A percentile compares a stretch with the other conserved stretches of the same genome.
These are phyloP conservation scores for Trametes gibbosa DNA, from an alignment of 768 basidiomycete genomes.

Conservation along the genomic window DNA sequence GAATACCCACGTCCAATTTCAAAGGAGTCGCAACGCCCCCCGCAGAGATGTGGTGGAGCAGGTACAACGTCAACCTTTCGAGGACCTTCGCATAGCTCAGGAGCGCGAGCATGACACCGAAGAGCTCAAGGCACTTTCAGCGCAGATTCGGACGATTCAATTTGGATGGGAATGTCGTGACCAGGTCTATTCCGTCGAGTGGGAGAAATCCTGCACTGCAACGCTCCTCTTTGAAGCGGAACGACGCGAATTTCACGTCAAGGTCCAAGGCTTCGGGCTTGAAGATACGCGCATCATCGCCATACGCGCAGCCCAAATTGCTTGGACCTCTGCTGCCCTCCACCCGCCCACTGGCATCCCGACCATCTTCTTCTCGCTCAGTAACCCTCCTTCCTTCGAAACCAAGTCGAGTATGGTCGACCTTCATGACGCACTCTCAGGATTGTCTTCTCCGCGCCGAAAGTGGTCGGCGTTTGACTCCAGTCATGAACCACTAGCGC, in stretches of 20 bases:
- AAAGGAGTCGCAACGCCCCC: constrained; percentile 13
- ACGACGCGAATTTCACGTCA: constrained; percentile 47
- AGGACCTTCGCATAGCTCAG: constrained; percentile 38
- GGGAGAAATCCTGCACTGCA: constrained; percentile 40
- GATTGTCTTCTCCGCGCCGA: constrained; percentile 25
- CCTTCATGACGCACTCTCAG: neutral
- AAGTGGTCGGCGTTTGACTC: constrained; percentile 38
- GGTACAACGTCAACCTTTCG: constrained; percentile 35
- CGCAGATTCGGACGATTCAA: constrained; percentile 43
- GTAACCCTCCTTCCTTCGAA: constrained; percentile 42
- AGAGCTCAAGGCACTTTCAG: constrained; percentile 29
- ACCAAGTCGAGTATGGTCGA: neutral
- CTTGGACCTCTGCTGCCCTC: constrained; percentile 35
- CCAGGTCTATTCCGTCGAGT: constrained; percentile 54
- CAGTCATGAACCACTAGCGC: constrained; percentile 42
- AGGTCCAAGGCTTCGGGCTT: constrained; percentile 19
- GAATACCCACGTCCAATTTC: constrained; percentile 30
- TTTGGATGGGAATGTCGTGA: constrained; percentile 67
- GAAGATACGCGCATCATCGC: constrained; percentile 34
- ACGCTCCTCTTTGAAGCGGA: constrained; percentile 38
- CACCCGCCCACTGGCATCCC: constrained; percentile 25
- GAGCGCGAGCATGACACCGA: constrained; percentile 32
- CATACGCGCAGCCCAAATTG: constrained; percentile 45
- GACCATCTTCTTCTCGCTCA: constrained; percentile 42
- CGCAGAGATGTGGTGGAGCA: constrained; percentile 36